Evolutionary conservation across 176 grass and related monocot genomes (phyloP).

Genomic region (Zea luxurians): DNA sequence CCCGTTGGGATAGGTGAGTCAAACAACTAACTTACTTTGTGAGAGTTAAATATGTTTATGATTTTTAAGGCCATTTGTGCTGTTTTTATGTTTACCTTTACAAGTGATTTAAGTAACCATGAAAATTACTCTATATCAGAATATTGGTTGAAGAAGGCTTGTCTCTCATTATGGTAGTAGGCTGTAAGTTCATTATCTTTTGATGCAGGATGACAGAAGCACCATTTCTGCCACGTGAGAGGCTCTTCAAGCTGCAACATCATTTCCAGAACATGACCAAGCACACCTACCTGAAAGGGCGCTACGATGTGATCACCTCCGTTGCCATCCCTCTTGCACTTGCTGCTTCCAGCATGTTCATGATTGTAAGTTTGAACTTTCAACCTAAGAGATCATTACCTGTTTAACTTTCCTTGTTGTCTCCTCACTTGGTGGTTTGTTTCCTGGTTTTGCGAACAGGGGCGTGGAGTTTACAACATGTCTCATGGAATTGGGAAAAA

Average conservation of each 20-base stretch:
- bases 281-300: conserved; percentile 65
- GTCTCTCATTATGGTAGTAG: background rate
- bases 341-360: conserved; percentile 47
- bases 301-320: conserved; percentile 54
- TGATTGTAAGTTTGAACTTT: conserved; percentile 50
- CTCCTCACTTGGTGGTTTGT: background rate
- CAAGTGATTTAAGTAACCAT: background rate
- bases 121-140: background rate
- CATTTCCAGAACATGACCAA: conserved; percentile 54
- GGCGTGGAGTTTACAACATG: conserved; percentile 67
- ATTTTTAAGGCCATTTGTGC: background rate
- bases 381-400: background rate
- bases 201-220: conserved; percentile 60
- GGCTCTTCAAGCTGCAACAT: conserved; percentile 52
- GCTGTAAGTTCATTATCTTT: conserved; percentile 1
- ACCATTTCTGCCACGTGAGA: conserved; percentile 60
- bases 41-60: background rate
- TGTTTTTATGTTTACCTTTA: background rate
- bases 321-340: conserved; percentile 69
- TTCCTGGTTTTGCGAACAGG: conserved; percentile 29
- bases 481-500: conserved; percentile 65
- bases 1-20: background rate
- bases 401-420: background rate
- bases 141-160: background rate
- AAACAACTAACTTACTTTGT: background rate